phyloP scores from a whole-genome alignment of 2,329 filamentous ascomycete genomes.

The Trichothecium sympodiale region DNA sequence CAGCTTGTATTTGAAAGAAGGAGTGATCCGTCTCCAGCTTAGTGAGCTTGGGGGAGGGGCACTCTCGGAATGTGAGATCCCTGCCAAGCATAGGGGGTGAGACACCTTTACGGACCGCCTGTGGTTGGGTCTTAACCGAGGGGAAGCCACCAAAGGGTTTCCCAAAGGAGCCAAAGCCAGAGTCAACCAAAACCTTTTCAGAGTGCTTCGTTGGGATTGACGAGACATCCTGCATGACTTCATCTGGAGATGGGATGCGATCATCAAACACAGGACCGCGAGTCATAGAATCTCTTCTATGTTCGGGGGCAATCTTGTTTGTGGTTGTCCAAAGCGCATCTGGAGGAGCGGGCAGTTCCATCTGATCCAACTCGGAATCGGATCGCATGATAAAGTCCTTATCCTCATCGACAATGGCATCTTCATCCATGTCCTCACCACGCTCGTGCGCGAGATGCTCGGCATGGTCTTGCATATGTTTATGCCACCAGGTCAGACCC shows the following conservation, averaged over 20 bases:
- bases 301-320: slow-evolving; percentile 15
- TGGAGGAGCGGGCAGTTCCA: slow-evolving; percentile 27
- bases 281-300: slow-evolving; percentile 16
- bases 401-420: slow-evolving; percentile 13
- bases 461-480: slow-evolving; percentile 70
- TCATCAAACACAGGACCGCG: slow-evolving; percentile 1
- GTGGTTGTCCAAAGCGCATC: slow-evolving; percentile 31
- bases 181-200: background rate
- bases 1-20: slow-evolving; percentile 35
- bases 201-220: slow-evolving; percentile 10
- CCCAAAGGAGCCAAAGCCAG: slow-evolving; percentile 21
- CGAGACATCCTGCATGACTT: slow-evolving; percentile 25
- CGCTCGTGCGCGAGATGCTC: slow-evolving; percentile 47
- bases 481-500: slow-evolving; percentile 61
- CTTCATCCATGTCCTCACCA: slow-evolving; percentile 10
- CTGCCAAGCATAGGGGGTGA: slow-evolving; percentile 82
- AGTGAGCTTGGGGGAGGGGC: slow-evolving; percentile 72
- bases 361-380: slow-evolving; percentile 31
- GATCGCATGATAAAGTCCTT: slow-evolving; percentile 17
- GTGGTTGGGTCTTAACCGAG: slow-evolving; percentile 27
- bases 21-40: slow-evolving; percentile 71
- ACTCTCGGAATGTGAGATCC: slow-evolving; percentile 71
- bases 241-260: too few species aligned
- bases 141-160: slow-evolving; percentile 30
- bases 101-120: slow-evolving; percentile 38